Percentiles rank a stretch among this genome's conserved stretches.
Evolutionary conservation across 768 basidiomycete species (phyloP).

Genomic region (Polyporus arcularius): DNA sequence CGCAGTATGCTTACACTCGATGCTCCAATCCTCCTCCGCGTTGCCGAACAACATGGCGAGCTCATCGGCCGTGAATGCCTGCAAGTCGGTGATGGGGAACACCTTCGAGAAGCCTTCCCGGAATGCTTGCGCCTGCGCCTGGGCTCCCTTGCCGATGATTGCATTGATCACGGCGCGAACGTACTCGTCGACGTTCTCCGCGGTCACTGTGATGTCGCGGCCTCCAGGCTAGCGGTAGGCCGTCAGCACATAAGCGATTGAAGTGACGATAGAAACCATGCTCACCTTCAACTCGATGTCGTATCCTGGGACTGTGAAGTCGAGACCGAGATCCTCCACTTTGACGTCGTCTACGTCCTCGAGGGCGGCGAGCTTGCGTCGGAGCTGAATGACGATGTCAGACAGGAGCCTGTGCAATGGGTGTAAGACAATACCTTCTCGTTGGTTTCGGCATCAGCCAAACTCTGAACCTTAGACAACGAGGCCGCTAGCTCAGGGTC

Average conservation of each 20-base stretch:
- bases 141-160: conserved; percentile 80
- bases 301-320: conserved; percentile 97
- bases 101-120: conserved; percentile 94
- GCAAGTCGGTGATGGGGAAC: conserved; percentile 88
- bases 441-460: conserved; percentile 49
- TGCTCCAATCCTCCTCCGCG: conserved; percentile 95
- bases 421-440: conserved; percentile 51
- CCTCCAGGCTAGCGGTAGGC: conserved; percentile 64
- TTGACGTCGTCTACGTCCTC: conserved; percentile 39
- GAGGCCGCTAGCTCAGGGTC: conserved; percentile 87
- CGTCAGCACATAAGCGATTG: conserved; percentile 3
- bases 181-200: conserved; percentile 88
- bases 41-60: conserved; percentile 96
- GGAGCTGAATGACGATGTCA: conserved; percentile 16
- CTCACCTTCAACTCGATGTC: conserved; percentile 87
- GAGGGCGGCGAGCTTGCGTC: conserved; percentile 34
- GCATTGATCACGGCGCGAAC: conserved; percentile 84
- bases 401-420: background rate
- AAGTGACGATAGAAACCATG: background rate
- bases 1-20: conserved; percentile 66
- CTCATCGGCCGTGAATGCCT: conserved; percentile 92
- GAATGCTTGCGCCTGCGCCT: conserved; percentile 86
- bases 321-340: conserved; percentile 87
- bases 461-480: conserved; percentile 72
- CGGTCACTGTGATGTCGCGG: conserved; percentile 75